Evolutionary conservation across 2,329 filamentous ascomycete species (phyloP), one percentile per base, ranked within the genome.

Genomic region (Bipolaris oryzae): DNA sequence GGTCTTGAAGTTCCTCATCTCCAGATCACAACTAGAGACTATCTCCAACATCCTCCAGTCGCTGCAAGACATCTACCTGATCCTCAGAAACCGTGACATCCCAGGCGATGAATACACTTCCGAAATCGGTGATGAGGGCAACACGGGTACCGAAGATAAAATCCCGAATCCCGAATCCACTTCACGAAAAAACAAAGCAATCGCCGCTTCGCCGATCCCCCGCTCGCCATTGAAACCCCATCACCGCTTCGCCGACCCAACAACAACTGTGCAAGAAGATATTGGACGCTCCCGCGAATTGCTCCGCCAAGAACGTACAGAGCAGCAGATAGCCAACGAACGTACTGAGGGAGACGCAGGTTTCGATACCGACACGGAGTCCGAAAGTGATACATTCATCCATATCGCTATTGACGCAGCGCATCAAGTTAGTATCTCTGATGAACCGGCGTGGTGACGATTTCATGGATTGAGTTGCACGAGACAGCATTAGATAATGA

Each of bases 21-120:
- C 41, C 2, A 18, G 28, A 10, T 43, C 41, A 7, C 15, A 23
- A 18, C 23, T 35, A 16, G 34, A 43, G 7, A 37, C 56, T 3
- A 7, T 51, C 11, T 28, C n/a, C 3, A 45, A 38, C 15, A 10
- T 35, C n/a, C 16, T 9, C n/a, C 13, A 11, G 3, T 15, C 34
- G 16, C 31, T 48, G 21, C 47, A 47, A 13, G 45, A 57, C 3
- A 45, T 60, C 25, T 57, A 45, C 13, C n/a, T 47, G 7, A 34
- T 48, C 20, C 23, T 34, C 5, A 38, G 13, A 38, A 43, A 21
- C 7, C 25, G n/a, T 5, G 37, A 39, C 1, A 13, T 55, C 13
- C 42, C 47, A 16, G 23, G 13, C 13, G 39, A 33, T 9, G 37
- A 34, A 21, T 5, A 34, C 3, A 3, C 11, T 11, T n/a, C 37